Evolutionary conservation across 2,329 filamentous ascomycete genomes (phyloP).

Genomic region (Colletotrichum sojae): DNA sequence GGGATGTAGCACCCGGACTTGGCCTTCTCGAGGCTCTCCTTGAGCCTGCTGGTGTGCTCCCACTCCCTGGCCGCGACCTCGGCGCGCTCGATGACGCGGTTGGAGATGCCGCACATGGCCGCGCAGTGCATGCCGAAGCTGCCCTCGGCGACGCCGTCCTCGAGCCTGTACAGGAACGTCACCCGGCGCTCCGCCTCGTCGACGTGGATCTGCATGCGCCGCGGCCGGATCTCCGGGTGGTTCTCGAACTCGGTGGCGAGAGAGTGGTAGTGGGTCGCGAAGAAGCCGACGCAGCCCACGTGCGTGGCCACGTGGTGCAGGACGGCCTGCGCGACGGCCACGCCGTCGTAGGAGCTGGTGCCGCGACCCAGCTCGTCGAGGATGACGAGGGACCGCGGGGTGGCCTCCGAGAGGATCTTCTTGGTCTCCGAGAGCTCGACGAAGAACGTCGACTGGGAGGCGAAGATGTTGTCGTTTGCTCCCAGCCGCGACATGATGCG

Average conservation of each 20-base stretch:
- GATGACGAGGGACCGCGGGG: conserved; percentile 93
- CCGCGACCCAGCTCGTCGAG: conserved; percentile 96
- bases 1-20: conserved; percentile 86
- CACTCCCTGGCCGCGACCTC: conserved; percentile 91
- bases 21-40: conserved; percentile 87
- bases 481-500: conserved; percentile 99
- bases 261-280: conserved; percentile 97
- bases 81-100: conserved; percentile 85
- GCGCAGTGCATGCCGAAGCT: conserved; percentile 99
- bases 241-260: conserved; percentile 90
- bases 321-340: conserved; percentile 95
- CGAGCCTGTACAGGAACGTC: conserved; percentile 96
- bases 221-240: conserved; percentile 89
- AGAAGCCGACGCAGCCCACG: conserved; percentile 94
- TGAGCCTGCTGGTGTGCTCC: conserved; percentile 94
- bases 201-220: conserved; percentile 95
- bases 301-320: conserved; percentile 96
- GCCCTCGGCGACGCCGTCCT: conserved; percentile 93
- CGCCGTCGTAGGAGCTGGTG: conserved; percentile 95
- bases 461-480: conserved; percentile 99
- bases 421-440: conserved; percentile 98
- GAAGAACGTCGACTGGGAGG: conserved; percentile 97
- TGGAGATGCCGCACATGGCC: conserved; percentile 95
- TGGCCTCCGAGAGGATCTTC: conserved; percentile 96
- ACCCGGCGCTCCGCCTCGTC: conserved; percentile 87